Conservation (phyloP, 164 flowering plant species). For the Cinnamomum micranthum region DNA sequence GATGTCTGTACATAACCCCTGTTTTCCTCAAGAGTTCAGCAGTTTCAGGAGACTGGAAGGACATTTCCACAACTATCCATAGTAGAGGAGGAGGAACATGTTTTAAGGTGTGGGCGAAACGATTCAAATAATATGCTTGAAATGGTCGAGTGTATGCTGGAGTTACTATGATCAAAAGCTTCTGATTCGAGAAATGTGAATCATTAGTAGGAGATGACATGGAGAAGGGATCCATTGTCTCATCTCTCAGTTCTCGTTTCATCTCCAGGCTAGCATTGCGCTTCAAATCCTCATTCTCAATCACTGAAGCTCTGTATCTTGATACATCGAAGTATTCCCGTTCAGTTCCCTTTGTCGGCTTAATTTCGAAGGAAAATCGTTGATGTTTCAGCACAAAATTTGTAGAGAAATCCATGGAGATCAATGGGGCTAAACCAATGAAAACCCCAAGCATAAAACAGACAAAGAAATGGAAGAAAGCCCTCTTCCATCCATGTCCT, state of each 20-base stretch:
- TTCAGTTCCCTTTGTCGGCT: constrained; percentile 20
- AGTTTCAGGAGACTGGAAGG: constrained; percentile 65
- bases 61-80: constrained; percentile 92
- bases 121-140: constrained; percentile 74
- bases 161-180: constrained; percentile 78
- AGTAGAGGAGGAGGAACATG: constrained; percentile 63
- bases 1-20: constrained; percentile 88
- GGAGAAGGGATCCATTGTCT: constrained; percentile 7
- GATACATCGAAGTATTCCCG: constrained; percentile 9
- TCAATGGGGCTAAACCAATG: constrained; percentile 58
- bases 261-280: constrained; percentile 5
- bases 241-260: constrained; percentile 7
- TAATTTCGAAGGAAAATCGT: constrained; percentile 41
- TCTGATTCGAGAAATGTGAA: constrained; percentile 23
- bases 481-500: constrained; percentile 58
- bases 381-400: constrained; percentile 40
- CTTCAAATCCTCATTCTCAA: constrained; percentile 8
- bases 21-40: constrained; percentile 65
- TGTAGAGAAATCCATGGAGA: constrained; percentile 37
- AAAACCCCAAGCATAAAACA: constrained; percentile 67
- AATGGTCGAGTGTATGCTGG: constrained; percentile 59
- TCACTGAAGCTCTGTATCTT: constrained; percentile 5
- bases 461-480: constrained; percentile 51
- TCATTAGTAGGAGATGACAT: constrained; percentile 17
- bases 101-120: constrained; percentile 64